Evolutionary conservation across 208 protist genomes (phyloP), one percentile per base, ranked within the genome.

Genomic region (Leishmania guyanensis): DNA sequence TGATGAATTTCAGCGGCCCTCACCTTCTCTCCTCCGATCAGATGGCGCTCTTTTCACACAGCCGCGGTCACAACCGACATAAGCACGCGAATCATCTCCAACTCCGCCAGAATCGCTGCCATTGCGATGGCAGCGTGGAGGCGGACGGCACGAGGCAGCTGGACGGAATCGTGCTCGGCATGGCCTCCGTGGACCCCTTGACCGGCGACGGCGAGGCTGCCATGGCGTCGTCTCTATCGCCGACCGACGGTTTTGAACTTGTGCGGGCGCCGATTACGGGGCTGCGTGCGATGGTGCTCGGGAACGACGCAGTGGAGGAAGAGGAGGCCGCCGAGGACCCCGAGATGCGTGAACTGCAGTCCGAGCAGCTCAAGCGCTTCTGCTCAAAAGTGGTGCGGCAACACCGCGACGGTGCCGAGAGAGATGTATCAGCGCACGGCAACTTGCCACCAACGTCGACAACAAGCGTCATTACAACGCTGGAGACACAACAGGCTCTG

Each of bases 251-350:
- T n/a, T 81, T 82, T 51, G 75, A 79, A 54, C 76, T 82, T 6
- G 82, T 86, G 73, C 82, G 78, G 6, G 78, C 82, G 1, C 82
- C 82, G 5, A 79, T 86, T 36, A 65, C 82, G 0, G 82, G 82
- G 20, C 78, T 86, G 73, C 71, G 77, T 1, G 82, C 82, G 20
- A 82, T 79, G 65, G 54, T 86, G 26, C 78, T 86, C 10, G 82
- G 82, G 56, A 82, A 82, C 82, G 56, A 33, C 73, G 62, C 73
- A 39, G 73, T 82, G 54, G 82, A 86, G 43, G 82, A 86, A 43
- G 77, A 86, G 54, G 82, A 86, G 22, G 78, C 73, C 51, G 82
- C 78, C 64, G 82, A 86, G 71, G 66, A 82, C n/a, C 78, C 82
- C 43, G 82, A 86, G 64, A 77, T 60, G 65, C 77, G 62, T 0